Conservation (phyloP, 2,329 filamentous ascomycete species). For the Xylariaceae sp. region DNA sequence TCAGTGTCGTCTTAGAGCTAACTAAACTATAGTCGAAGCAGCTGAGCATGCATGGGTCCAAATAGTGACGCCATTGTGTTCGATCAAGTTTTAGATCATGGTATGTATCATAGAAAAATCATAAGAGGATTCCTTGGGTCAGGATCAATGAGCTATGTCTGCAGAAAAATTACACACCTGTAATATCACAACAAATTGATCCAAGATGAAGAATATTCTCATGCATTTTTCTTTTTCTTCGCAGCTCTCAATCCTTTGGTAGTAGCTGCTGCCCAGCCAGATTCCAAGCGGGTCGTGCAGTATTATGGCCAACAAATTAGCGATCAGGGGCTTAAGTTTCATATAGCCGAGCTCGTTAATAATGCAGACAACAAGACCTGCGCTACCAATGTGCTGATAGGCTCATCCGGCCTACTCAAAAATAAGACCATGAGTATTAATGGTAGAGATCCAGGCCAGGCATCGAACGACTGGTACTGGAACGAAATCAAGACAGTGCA, state of each 20-base stretch:
- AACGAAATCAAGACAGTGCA: conserved; percentile 22
- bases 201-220: conserved; percentile 3
- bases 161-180: too few relatives aligned
- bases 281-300: conserved; percentile 5
- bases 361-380: conserved; percentile 16
- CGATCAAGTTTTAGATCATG: too few relatives aligned
- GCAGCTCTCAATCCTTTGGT: not conserved
- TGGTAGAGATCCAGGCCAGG: not conserved
- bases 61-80: too few relatives aligned
- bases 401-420: conserved; percentile 10
- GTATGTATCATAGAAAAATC: too few relatives aligned
- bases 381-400: conserved; percentile 20
- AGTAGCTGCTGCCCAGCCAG: not conserved
- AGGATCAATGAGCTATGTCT: too few relatives aligned
- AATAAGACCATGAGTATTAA: conserved; percentile 19
- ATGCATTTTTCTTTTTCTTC: not conserved
- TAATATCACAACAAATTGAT: too few relatives aligned
- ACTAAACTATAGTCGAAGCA: too few relatives aligned
- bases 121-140: too few relatives aligned
- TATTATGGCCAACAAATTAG: conserved; percentile 6
- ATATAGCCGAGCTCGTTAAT: conserved; percentile 19
- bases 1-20: too few relatives aligned
- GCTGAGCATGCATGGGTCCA: too few relatives aligned
- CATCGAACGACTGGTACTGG: conserved; percentile 17
- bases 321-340: conserved; percentile 8